phyloP scores from a whole-genome alignment of 2,329 filamentous ascomycete genomes.

The Colletotrichum sidae region DNA sequence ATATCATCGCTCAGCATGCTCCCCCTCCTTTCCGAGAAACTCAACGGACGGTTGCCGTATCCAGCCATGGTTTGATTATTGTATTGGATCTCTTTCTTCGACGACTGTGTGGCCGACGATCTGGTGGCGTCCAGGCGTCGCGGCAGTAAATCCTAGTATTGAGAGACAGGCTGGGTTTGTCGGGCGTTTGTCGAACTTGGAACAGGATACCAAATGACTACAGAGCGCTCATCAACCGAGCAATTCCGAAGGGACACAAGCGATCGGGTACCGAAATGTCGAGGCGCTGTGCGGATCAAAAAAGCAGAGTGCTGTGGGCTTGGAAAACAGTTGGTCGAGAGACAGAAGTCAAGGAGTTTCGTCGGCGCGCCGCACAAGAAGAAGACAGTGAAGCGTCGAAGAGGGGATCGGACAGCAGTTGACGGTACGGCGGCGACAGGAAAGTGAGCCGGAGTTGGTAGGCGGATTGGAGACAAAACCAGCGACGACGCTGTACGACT shows the following conservation, averaged over 20 bases:
- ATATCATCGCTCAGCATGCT: slow-evolving; percentile 69
- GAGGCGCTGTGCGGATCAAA: background rate
- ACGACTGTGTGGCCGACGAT: no score
- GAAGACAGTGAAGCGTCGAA: slow-evolving; percentile 1
- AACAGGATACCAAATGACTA: slow-evolving; percentile 12
- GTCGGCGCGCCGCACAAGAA: no score
- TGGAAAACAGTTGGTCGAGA: no score
- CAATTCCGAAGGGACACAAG: background rate
- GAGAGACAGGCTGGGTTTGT: no score
- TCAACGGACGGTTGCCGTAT: slow-evolving; percentile 61
- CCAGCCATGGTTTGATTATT: slow-evolving; percentile 49
- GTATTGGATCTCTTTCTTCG: no score
- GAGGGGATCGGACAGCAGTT: background rate
- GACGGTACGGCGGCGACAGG: background rate
- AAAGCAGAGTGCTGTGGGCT: background rate
- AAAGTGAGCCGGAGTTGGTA: background rate
- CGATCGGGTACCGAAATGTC: slow-evolving; percentile 3
- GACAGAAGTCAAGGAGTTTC: no score
- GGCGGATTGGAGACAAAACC: background rate
- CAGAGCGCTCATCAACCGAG: slow-evolving; percentile 22
- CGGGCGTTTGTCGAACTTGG: background rate
- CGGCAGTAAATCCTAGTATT: no score
- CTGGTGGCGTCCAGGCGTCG: no score
- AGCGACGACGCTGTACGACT: no score
- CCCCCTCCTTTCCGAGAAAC: slow-evolving; percentile 71